Evolutionary conservation across 441 rosid species (phyloP), one percentile per base, ranked within the genome.

Genomic region (Sinapis alba): DNA sequence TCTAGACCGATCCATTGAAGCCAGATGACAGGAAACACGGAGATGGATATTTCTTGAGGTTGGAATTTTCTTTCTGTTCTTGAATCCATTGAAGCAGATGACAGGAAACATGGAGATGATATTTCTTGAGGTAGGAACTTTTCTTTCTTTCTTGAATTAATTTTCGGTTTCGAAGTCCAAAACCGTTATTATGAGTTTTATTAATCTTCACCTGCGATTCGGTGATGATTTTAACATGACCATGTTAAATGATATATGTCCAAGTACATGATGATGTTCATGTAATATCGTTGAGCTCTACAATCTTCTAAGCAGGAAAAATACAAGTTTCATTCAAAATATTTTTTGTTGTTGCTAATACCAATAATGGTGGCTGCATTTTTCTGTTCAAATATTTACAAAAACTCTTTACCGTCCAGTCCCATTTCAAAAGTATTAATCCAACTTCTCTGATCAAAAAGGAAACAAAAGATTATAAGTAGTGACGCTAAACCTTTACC

Each of bases 361-460:
- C 9, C 38, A 32, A 32, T 32, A 8, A 32, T 9, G 10, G 10
- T 8, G 11, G 38, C 2, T 32, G 2, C 1, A 8, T 41, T 71
- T 11, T 45, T 56, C 21, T 51, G 63, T 75, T 77, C 57, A 57
- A 71, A 27, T 64, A 24, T 53, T 32, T 66, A 81, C 90, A 95
- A 97, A 93, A 69, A 93, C 99, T 60, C 95, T n/a, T n/a, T 95
- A 2, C 95, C 96, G 92, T 53, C 85, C 87, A 77, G 92, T 89
- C 71, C 86, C 86, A 63, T 82, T 89, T 41, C 86, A 87, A 74
- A 82, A 72, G 96, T 90, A 85, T 81, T 2, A 84, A 19, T 76
- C 61, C 26, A 50, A 15, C 12, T 16, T 26, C 60, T 66, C 21
- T 32, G 38, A 32, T 62, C 18, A 41, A n/a, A 15, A 59, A 5